These are phyloP conservation scores for Chenopodium suecicum DNA, from an alignment of 148 eudicot genomes.

Conservation along the genomic window DNA sequence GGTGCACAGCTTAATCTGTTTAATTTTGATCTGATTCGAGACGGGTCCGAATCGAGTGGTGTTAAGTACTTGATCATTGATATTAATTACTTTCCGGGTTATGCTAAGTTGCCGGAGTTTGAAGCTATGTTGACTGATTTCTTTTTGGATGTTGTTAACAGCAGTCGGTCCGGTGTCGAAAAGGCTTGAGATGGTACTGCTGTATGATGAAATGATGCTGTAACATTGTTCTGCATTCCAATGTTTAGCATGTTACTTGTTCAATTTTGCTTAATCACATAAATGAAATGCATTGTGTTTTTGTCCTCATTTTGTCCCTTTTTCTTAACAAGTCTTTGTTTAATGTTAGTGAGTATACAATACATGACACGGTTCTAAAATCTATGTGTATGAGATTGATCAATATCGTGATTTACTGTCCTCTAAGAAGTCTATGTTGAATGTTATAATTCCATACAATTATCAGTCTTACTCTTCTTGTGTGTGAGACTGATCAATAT, in stretches of 20 bases:
- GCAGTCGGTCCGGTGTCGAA: not conserved
- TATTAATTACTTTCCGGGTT: constrained; percentile 86
- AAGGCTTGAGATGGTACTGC: not conserved
- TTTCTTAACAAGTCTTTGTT: too few relatives aligned
- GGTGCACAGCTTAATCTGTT: constrained; percentile 52
- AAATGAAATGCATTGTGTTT: not conserved
- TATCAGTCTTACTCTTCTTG: too few relatives aligned
- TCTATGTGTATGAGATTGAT: too few relatives aligned
- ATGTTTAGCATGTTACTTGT: not conserved
- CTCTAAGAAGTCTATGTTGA: too few relatives aligned
- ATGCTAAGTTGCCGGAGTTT: constrained; percentile 58
- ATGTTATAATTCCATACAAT: too few relatives aligned
- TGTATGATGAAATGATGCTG: not conserved
- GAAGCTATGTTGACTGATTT: constrained; percentile 64
- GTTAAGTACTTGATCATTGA: constrained; percentile 59
- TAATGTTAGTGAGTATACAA: too few relatives aligned
- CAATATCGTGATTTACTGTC: too few relatives aligned
- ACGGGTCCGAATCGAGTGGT: constrained; percentile 20
- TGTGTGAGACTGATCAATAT: too few relatives aligned
- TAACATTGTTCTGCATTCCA: not conserved
- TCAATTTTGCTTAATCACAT: not conserved
- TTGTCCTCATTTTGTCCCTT: too few relatives aligned
- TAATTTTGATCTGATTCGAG: constrained; percentile 75
- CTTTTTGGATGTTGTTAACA: constrained; percentile 42
- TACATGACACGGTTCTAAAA: too few relatives aligned